These are phyloP conservation scores for Xylaria sp. DNA, from an alignment of 2,329 filamentous ascomycete species.

Conservation along the genomic window DNA sequence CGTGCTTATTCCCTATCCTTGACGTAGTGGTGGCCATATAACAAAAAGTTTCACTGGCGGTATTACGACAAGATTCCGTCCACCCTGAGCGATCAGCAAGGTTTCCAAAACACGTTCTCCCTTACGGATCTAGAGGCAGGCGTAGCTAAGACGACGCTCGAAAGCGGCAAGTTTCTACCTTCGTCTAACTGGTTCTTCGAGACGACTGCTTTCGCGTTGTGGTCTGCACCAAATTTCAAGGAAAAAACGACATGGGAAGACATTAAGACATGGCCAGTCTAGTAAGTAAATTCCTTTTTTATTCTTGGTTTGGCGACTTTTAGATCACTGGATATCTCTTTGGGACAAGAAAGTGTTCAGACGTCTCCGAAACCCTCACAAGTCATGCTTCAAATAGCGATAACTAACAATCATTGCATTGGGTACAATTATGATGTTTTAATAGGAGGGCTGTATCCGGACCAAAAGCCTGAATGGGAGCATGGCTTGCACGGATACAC, in stretches of 20 bases:
- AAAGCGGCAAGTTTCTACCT: conserved; percentile 58
- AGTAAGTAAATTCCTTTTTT: conserved; percentile 35
- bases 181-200: conserved; percentile 61
- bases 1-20: neutral
- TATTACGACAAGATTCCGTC: conserved; percentile 60
- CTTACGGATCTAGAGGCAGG: conserved; percentile 56
- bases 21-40: conserved; percentile 61
- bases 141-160: conserved; percentile 54
- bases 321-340: no score
- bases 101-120: conserved; percentile 64
- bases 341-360: no score
- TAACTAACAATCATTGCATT: conserved; percentile 59
- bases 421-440: conserved; percentile 65
- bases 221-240: conserved; percentile 62
- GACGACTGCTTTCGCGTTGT: conserved; percentile 59
- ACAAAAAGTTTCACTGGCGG: conserved; percentile 62
- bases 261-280: conserved; percentile 60
- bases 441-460: conserved; percentile 61
- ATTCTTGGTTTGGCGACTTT: no score
- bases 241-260: conserved; percentile 58
- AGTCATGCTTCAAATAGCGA: no score
- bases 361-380: no score
- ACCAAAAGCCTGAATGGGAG: conserved; percentile 62
- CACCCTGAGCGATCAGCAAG: conserved; percentile 55
- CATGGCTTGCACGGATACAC: conserved; percentile 59